Evolutionary conservation across 2,329 filamentous ascomycete species (phyloP).

Genomic region (Paraconiothyrium brasiliense): DNA sequence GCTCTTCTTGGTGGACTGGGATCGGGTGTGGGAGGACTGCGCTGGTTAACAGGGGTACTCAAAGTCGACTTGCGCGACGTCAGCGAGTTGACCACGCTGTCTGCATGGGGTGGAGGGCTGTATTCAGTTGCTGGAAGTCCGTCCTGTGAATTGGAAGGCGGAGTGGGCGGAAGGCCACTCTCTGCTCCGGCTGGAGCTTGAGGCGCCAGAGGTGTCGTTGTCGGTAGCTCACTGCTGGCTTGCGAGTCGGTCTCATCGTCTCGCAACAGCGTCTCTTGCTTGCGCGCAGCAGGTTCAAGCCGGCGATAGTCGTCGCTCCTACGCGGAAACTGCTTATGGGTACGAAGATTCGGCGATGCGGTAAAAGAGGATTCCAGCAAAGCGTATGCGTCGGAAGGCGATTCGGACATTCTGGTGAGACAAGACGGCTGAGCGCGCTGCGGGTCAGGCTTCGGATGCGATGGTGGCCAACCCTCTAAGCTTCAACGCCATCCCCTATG

Average conservation of each 20-base stretch:
- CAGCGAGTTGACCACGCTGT: conserved; percentile 51
- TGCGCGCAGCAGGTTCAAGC: conserved; percentile 34
- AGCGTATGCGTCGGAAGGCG: conserved; percentile 37
- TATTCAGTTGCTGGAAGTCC: conserved; percentile 31
- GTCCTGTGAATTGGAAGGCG: conserved; percentile 53
- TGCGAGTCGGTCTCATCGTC: conserved; percentile 42
- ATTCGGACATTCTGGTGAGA: conserved; percentile 33
- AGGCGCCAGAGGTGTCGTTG: conserved; percentile 41
- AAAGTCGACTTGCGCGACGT: conserved; percentile 50
- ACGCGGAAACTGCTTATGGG: conserved; percentile 39
- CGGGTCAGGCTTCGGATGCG: conserved; percentile 7
- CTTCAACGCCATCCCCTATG: conserved; percentile 33
- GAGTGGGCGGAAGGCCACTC: conserved; percentile 56
- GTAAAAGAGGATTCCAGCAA: conserved; percentile 46
- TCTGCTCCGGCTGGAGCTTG: conserved; percentile 32
- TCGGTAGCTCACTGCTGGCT: conserved; percentile 34
- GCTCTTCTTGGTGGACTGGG: conserved; percentile 42
- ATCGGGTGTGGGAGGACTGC: conserved; percentile 51
- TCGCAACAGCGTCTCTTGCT: conserved; percentile 24
- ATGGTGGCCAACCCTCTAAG: conserved; percentile 6
- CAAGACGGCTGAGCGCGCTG: conserved; percentile 10
- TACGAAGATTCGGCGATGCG: conserved; percentile 35
- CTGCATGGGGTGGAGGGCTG: conserved; percentile 48
- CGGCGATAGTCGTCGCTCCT: conserved; percentile 38
- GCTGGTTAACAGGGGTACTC: conserved; percentile 54